These are phyloP conservation scores for Fraxinus quadrangulata DNA, from an alignment of 257 asterid genomes.

Conservation along the genomic window DNA sequence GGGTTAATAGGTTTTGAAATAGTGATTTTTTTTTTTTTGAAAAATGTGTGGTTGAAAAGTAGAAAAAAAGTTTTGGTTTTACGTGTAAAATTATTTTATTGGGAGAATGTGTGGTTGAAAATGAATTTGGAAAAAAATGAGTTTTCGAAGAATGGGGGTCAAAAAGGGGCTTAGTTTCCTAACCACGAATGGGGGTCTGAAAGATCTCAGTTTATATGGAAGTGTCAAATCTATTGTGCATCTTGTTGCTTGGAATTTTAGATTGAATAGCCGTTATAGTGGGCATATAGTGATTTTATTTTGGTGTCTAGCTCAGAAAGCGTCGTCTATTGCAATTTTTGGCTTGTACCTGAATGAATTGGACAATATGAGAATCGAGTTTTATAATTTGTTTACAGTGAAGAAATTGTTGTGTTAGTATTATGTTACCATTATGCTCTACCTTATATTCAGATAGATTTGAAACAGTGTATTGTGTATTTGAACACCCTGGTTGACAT, in stretches of 20 bases:
- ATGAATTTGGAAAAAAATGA: too few species aligned
- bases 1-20: too few species aligned
- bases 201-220: neutral
- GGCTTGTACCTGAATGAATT: neutral
- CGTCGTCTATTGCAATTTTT: neutral
- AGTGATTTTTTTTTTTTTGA: too few species aligned
- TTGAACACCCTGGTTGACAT: slow-evolving; percentile 24
- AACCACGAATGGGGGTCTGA: neutral
- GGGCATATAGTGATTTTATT: neutral
- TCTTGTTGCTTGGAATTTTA: neutral
- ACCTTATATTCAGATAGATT: neutral
- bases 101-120: too few species aligned
- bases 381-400: neutral
- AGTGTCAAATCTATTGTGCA: neutral
- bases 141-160: too few species aligned
- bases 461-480: slow-evolving; percentile 2
- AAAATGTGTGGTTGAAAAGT: too few species aligned
- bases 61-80: too few species aligned
- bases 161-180: neutral
- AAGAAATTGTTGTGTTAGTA: neutral
- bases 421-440: neutral
- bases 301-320: neutral
- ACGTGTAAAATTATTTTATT: too few species aligned
- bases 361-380: neutral
- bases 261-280: neutral